phyloP scores from a whole-genome alignment of 1,139 yeast species.

The Hansenula sp. region DNA sequence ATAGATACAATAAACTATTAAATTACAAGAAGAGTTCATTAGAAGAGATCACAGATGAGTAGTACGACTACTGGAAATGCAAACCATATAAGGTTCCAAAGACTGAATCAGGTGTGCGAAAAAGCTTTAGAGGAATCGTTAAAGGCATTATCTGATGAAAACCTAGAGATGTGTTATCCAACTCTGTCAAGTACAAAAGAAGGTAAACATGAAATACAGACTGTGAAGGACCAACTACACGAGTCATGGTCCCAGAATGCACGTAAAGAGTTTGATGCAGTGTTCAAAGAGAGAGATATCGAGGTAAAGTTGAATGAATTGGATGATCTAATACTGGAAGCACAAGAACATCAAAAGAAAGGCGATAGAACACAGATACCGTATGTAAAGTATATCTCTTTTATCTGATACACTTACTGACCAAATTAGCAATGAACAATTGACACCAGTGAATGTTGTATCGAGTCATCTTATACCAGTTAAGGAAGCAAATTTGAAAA shows the following conservation, averaged over 20 bases:
- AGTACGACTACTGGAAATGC: background rate
- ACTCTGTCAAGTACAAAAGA: constrained; percentile 42
- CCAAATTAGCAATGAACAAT: constrained; percentile 21
- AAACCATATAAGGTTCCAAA: constrained; percentile 41
- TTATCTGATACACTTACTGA: too few relatives aligned
- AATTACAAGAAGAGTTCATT: too few relatives aligned
- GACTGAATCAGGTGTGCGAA: constrained; percentile 52
- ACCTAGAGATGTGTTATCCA: constrained; percentile 66
- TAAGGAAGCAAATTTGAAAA: constrained; percentile 24
- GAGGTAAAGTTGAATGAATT: constrained; percentile 54
- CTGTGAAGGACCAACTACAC: constrained; percentile 57
- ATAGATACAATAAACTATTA: too few relatives aligned
- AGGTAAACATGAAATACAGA: constrained; percentile 49
- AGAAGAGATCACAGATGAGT: too few relatives aligned
- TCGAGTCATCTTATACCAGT: constrained; percentile 28
- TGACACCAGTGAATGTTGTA: constrained; percentile 30
- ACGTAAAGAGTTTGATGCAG: constrained; percentile 58
- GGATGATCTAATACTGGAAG: constrained; percentile 59
- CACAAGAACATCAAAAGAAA: constrained; percentile 31
- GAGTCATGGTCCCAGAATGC: constrained; percentile 60
- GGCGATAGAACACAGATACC: constrained; percentile 3
- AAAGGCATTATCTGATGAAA: constrained; percentile 55
- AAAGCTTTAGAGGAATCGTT: constrained; percentile 69
- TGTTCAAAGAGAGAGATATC: constrained; percentile 59
- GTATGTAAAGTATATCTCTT: background rate